Evolutionary conservation across 2,329 filamentous ascomycete genomes (phyloP), one percentile per base, ranked within the genome.

Genomic region (Epichloe scottii): DNA sequence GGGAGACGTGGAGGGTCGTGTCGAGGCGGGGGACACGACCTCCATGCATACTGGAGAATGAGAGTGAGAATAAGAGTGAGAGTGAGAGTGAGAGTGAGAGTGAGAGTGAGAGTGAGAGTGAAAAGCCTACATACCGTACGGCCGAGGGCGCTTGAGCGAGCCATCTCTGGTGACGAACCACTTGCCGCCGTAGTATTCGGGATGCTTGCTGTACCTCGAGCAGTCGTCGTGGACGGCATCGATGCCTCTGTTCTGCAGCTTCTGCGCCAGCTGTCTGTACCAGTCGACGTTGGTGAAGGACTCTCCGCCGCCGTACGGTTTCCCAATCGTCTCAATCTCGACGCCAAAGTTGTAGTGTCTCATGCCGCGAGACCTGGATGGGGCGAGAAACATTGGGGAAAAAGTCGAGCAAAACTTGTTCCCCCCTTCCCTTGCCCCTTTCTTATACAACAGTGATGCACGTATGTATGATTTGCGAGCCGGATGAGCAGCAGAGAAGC

Each of bases 111-210:
- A 34, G 3, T 39, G n/a, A 39, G 37, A 3, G 14, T 19, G n/a
- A 41, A n/a, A n/a, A n/a, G n/a, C n/a, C n/a, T n/a, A 60, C 63
- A 37, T 60, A 68, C 66, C 66, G 48, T 61, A 61, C 10, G 66
- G 66, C 34, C 59, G 58, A 49, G 63, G 63, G n/a, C 67, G 58
- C 54, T 68, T 66, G 42, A 70, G 55, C 21, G 67, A 70, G 5
- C 66, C 67, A 52, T 70, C 67, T 33, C 66, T 60, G 11, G 67
- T 70, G 51, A 70, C 65, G 53, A 68, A 70, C 67, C 67, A 69
- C 56, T 70, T 69, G 15, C 65, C 66, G 51, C 66, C 66, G 44
- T 70, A 69, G 56, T 69, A 68, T 55, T 70, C 67, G 2, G 67
- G 67, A 33, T 69, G 67, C 53, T 70, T 70, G 61, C 63, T 67